Conservation (phyloP, 192 early-diverging fungal genomes). For the Mortierella hygrophila region DNA sequence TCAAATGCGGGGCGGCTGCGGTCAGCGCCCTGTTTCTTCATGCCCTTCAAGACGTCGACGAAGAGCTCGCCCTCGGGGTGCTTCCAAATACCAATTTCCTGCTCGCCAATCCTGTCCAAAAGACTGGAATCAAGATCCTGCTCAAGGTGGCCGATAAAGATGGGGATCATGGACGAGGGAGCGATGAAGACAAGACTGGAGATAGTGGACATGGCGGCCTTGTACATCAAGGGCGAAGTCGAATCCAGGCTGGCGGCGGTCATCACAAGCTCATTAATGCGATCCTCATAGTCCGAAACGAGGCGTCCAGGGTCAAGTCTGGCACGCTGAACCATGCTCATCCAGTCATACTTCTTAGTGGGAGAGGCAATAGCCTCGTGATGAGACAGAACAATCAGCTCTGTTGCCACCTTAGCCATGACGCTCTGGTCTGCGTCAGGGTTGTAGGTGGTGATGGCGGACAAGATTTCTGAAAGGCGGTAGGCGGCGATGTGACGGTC, state of each 20-base stretch:
- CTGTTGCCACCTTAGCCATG: conserved; percentile 57
- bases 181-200: conserved; percentile 72
- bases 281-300: conserved; percentile 55
- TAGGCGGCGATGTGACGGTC: conserved; percentile 57
- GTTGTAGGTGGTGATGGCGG: conserved; percentile 62
- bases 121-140: conserved; percentile 63
- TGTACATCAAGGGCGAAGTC: conserved; percentile 61
- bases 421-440: conserved; percentile 36
- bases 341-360: conserved; percentile 84
- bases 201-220: conserved; percentile 74
- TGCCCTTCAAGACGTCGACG: conserved; percentile 73
- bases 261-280: conserved; percentile 63
- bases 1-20: conserved; percentile 66
- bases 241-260: conserved; percentile 55
- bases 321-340: conserved; percentile 82
- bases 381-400: conserved; percentile 64
- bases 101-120: conserved; percentile 63
- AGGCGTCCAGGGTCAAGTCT: conserved; percentile 78
- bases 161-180: conserved; percentile 64
- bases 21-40: conserved; percentile 64
- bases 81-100: conserved; percentile 80
- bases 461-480: conserved; percentile 63
- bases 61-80: conserved; percentile 77
- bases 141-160: conserved; percentile 61
- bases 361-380: conserved; percentile 69